phyloP scores from a whole-genome alignment of 1,284 basidiomycete genomes.

The Coniferiporia weirii region DNA sequence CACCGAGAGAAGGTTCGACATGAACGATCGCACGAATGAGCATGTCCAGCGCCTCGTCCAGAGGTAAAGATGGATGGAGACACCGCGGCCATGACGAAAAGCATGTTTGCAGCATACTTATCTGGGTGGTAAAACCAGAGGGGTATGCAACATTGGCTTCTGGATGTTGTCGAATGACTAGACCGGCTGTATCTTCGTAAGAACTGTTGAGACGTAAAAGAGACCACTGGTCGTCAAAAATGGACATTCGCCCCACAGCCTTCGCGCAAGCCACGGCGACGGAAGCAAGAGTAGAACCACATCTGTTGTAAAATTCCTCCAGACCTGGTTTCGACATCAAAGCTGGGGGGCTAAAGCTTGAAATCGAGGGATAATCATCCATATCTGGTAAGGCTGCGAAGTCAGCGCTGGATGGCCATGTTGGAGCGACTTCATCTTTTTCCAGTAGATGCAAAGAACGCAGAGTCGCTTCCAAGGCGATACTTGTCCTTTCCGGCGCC shows the following conservation, averaged over 20 bases:
- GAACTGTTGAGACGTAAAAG: slow-evolving; percentile 53
- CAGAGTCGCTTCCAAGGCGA: slow-evolving; percentile 76
- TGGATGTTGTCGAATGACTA: slow-evolving; percentile 60
- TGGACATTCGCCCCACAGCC: slow-evolving; percentile 68
- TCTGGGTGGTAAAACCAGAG: slow-evolving; percentile 53
- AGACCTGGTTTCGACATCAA: slow-evolving; percentile 63
- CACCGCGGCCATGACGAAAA: slow-evolving; percentile 86
- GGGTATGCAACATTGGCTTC: slow-evolving; percentile 74
- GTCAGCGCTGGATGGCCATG: slow-evolving; percentile 75
- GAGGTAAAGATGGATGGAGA: slow-evolving; percentile 50
- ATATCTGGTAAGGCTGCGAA: slow-evolving; percentile 56
- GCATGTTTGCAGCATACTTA: slow-evolving; percentile 73
- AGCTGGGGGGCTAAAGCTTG: slow-evolving; percentile 52
- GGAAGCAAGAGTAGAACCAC: slow-evolving; percentile 55
- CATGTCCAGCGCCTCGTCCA: slow-evolving; percentile 71
- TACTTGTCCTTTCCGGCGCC: slow-evolving; percentile 69
- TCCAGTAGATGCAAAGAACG: slow-evolving; percentile 71
- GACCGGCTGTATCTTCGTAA: slow-evolving; percentile 66
- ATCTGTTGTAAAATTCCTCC: slow-evolving; percentile 69
- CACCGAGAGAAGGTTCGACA: slow-evolving; percentile 72
- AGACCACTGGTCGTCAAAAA: slow-evolving; percentile 83
- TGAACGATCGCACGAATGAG: slow-evolving; percentile 80
- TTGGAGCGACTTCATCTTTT: slow-evolving; percentile 58
- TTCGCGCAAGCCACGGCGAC: slow-evolving; percentile 66
- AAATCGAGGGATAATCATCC: slow-evolving; percentile 69